phyloP scores from a whole-genome alignment of 2,329 filamentous ascomycete species.

The Xylaria multiplex region DNA sequence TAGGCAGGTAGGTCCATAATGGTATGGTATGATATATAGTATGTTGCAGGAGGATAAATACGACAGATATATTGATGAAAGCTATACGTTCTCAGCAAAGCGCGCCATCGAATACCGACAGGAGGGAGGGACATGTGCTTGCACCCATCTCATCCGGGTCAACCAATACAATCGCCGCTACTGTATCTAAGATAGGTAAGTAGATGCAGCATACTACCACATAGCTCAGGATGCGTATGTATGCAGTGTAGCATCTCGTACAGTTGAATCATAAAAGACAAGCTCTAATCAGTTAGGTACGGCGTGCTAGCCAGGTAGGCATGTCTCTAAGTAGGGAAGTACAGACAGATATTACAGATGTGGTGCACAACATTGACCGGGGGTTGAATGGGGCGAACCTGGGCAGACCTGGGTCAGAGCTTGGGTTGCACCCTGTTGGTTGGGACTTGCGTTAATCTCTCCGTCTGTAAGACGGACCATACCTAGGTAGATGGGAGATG shows the following conservation, averaged over 20 bases:
- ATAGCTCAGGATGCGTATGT: too few species aligned
- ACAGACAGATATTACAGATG: not conserved
- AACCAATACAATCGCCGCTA: constrained; percentile 14
- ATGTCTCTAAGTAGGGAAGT: too few species aligned
- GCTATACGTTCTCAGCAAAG: constrained; percentile 14
- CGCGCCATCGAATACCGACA: constrained; percentile 10
- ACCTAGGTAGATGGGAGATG: constrained; percentile 11
- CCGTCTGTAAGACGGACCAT: not conserved
- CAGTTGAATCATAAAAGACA: too few species aligned
- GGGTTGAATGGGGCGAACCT: constrained; percentile 21
- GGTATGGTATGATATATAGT: not conserved
- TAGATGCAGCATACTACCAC: too few species aligned
- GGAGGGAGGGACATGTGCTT: constrained; percentile 7
- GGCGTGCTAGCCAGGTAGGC: too few species aligned
- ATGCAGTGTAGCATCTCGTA: too few species aligned
- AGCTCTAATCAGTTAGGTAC: too few species aligned
- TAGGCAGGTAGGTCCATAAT: constrained; percentile 5
- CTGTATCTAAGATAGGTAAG: not conserved
- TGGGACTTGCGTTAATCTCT: constrained; percentile 35
- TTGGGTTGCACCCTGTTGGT: constrained; percentile 30
- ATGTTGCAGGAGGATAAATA: constrained; percentile 15
- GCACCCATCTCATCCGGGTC: constrained; percentile 18
- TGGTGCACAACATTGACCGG: constrained; percentile 6
- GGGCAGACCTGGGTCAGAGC: constrained; percentile 9
- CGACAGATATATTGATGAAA: constrained; percentile 9